A percentile compares a stretch with the other conserved stretches of the same genome.
Conservation (phyloP, 768 basidiomycete species). For the Psilocybe cubensis region DNA sequence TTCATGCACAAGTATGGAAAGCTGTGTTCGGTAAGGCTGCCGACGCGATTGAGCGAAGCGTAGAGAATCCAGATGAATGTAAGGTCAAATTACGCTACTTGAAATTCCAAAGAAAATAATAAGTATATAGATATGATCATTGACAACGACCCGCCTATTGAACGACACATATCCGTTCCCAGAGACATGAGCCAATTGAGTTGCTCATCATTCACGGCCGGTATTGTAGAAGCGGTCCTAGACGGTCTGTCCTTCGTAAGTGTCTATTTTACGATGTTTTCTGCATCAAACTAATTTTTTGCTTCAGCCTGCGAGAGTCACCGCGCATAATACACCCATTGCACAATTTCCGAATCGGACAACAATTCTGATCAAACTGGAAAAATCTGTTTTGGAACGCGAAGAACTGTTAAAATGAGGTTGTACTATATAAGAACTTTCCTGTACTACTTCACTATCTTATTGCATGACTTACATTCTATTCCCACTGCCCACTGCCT, state of each 20-base stretch:
- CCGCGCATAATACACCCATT: constrained; percentile 91
- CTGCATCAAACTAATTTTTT: constrained; percentile 7
- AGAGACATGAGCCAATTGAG: constrained; percentile 92
- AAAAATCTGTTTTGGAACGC: constrained; percentile 89
- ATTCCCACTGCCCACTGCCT: not conserved
- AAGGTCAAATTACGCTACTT: not conserved
- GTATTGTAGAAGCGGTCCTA: constrained; percentile 95
- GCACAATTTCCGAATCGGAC: constrained; percentile 81
- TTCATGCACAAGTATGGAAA: constrained; percentile 95
- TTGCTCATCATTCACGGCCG: constrained; percentile 97
- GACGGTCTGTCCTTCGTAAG: constrained; percentile 93
- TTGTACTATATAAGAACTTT: constrained; percentile 4
- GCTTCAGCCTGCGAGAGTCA: constrained; percentile 90
- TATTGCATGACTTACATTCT: constrained; percentile 1
- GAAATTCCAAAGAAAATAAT: too few relatives aligned
- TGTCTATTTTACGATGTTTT: constrained; percentile 19
- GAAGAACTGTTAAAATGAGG: constrained; percentile 86
- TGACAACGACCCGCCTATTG: constrained; percentile 93
- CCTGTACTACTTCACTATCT: not conserved
- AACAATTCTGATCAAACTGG: constrained; percentile 97
- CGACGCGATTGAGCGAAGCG: constrained; percentile 94
- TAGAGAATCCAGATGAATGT: constrained; percentile 97
- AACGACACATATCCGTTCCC: constrained; percentile 91
- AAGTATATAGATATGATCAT: constrained; percentile 97
- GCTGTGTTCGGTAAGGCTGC: constrained; percentile 93